Conservation (phyloP, 176 grass and related monocot species). For the Oryza rufipogon region DNA sequence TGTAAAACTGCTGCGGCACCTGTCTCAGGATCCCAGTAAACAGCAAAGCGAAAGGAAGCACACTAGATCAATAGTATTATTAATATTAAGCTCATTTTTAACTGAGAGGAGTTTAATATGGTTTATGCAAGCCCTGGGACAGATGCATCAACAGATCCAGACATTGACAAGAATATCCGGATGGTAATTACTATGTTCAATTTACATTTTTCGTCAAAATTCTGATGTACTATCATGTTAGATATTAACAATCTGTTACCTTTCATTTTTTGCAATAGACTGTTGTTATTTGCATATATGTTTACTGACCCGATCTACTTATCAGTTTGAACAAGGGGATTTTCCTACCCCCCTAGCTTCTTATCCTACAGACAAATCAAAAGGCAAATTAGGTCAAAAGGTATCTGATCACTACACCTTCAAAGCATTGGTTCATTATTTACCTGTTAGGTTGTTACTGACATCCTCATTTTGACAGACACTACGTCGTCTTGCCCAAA, state of each 20-base stretch:
- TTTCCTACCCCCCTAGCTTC: slow-evolving; percentile 32
- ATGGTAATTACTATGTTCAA: slow-evolving; percentile 45
- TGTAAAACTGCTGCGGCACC: too few relatives aligned
- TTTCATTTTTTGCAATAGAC: neutral
- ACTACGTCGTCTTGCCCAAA: slow-evolving; percentile 87
- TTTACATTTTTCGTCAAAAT: neutral
- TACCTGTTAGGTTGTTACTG: neutral
- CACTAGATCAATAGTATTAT: slow-evolving; percentile 23
- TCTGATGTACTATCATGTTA: neutral
- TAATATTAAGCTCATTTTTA: slow-evolving; percentile 33
- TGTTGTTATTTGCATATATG: slow-evolving; percentile 6
- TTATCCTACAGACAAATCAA: slow-evolving; percentile 49
- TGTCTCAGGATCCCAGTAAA: neutral
- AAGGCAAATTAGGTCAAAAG: slow-evolving; percentile 64
- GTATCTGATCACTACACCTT: slow-evolving; percentile 33
- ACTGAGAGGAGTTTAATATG: slow-evolving; percentile 58
- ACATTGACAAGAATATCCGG: slow-evolving; percentile 59
- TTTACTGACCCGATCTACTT: slow-evolving; percentile 18
- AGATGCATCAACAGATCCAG: slow-evolving; percentile 77
- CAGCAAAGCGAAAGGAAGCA: slow-evolving; percentile 15
- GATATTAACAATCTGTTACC: neutral
- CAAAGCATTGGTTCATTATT: slow-evolving; percentile 10
- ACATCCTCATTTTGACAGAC: slow-evolving; percentile 50
- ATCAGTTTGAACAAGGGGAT: slow-evolving; percentile 64
- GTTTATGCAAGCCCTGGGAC: slow-evolving; percentile 66